phyloP scores from a whole-genome alignment of 805 yeast genomes.

The Metschnikowia matae region DNA sequence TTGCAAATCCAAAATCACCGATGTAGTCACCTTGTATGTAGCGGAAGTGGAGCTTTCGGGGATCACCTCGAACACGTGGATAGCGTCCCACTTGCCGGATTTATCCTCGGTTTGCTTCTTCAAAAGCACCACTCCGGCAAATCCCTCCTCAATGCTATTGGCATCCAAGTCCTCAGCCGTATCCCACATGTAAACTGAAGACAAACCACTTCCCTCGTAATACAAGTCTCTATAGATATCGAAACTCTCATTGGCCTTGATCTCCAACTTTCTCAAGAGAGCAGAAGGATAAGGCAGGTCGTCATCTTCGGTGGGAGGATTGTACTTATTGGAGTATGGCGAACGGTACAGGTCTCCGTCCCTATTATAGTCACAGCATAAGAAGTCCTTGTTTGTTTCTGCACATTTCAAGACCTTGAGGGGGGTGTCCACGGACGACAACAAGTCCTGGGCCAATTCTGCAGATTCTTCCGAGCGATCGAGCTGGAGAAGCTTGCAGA shows the following conservation, averaged over 20 bases:
- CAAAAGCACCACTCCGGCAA: constrained; percentile 88
- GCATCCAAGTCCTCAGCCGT: constrained; percentile 51
- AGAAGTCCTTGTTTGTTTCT: constrained; percentile 58
- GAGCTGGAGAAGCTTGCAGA: constrained; percentile 44
- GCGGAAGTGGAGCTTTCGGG: constrained; percentile 37
- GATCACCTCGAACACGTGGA: constrained; percentile 82
- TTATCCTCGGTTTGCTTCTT: constrained; percentile 59
- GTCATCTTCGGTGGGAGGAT: constrained; percentile 45
- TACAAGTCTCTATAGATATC: constrained; percentile 90
- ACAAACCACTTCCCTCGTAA: constrained; percentile 85
- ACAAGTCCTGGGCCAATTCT: constrained; percentile 78
- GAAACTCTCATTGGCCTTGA: constrained; percentile 81
- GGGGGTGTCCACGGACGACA: constrained; percentile 86
- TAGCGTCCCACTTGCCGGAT: constrained; percentile 81
- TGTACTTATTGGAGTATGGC: constrained; percentile 82
- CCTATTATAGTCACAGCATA: constrained; percentile 91
- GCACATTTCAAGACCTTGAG: constrained; percentile 50
- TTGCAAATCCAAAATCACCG: constrained; percentile 72
- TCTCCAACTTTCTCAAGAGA: constrained; percentile 67
- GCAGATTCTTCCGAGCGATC: constrained; percentile 23
- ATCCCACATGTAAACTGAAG: constrained; percentile 92
- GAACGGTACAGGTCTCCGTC: constrained; percentile 91
- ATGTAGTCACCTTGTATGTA: constrained; percentile 73
- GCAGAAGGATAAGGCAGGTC: constrained; percentile 64
- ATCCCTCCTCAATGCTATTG: constrained; percentile 45